phyloP scores from a whole-genome alignment of 2,329 filamentous ascomycete species.

The Blastomyces parvus region DNA sequence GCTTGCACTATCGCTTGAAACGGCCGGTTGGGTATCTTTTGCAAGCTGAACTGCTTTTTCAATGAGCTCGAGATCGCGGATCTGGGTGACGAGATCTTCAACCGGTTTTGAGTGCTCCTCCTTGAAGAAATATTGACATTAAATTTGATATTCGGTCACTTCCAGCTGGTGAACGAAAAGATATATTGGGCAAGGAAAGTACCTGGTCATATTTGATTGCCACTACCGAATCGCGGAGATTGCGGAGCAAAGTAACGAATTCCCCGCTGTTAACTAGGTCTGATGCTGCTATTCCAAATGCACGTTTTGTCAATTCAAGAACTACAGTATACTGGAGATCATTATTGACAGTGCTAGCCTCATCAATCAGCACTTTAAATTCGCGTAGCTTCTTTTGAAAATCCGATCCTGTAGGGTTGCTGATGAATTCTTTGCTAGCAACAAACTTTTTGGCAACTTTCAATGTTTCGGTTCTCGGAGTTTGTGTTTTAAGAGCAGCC shows the following conservation, averaged over 20 bases:
- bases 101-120: not conserved
- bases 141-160: not conserved
- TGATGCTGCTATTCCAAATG: not conserved
- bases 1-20: not conserved
- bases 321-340: not conserved
- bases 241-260: not conserved
- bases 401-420: not conserved
- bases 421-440: not conserved
- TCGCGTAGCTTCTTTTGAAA: not conserved
- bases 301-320: not conserved
- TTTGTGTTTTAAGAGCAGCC: not conserved
- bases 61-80: not conserved
- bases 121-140: not conserved
- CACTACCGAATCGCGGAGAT: not conserved
- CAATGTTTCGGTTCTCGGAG: not conserved
- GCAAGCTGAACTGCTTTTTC: not conserved
- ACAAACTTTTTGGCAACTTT: not conserved
- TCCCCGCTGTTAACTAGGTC: not conserved
- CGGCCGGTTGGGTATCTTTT: not conserved
- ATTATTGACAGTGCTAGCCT: not conserved
- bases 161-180: too few relatives aligned
- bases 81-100: not conserved
- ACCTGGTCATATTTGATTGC: conserved; percentile 1
- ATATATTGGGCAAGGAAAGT: not conserved
- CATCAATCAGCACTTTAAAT: not conserved